Percentiles rank a stretch among this genome's conserved stretches.
phyloP scores from a whole-genome alignment of 805 yeast species.

The Suhomyces sp. region DNA sequence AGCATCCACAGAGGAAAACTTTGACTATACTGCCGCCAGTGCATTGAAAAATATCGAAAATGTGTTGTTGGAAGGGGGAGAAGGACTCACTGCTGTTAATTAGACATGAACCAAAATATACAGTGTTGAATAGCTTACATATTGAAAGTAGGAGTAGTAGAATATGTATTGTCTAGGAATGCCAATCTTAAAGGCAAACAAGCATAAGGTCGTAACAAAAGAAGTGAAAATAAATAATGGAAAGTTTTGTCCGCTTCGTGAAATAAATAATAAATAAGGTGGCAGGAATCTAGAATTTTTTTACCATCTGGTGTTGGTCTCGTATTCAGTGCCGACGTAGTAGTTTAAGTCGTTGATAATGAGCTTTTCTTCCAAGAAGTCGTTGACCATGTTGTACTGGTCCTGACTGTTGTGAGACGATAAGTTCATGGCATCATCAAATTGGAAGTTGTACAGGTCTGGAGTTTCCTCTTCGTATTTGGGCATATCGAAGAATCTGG shows the following conservation, averaged over 20 bases:
- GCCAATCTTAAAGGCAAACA: neutral
- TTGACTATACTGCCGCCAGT: slow-evolving; percentile 46
- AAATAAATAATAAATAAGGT: slow-evolving; percentile 6
- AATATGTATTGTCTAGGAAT: neutral
- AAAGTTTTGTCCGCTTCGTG: slow-evolving; percentile 1
- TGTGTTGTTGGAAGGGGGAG: slow-evolving; percentile 39
- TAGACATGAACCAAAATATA: neutral
- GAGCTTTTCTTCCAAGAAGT: slow-evolving; percentile 39
- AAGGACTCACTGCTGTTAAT: slow-evolving; percentile 22
- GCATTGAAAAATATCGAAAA: slow-evolving; percentile 56
- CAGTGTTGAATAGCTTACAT: too few species aligned
- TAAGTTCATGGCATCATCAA: slow-evolving; percentile 16
- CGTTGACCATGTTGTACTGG: slow-evolving; percentile 39
- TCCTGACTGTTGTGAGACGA: slow-evolving; percentile 15
- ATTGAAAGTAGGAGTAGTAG: neutral
- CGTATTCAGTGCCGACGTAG: slow-evolving; percentile 20
- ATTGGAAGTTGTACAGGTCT: slow-evolving; percentile 14
- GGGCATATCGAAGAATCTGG: slow-evolving; percentile 34
- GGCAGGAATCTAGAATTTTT: neutral
- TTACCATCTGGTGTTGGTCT: slow-evolving; percentile 3
- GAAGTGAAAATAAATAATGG: neutral
- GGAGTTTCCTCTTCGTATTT: slow-evolving; percentile 19
- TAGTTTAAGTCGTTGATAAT: slow-evolving; percentile 37
- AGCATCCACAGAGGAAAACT: slow-evolving; percentile 59
- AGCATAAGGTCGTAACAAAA: slow-evolving; percentile 8